These are phyloP conservation scores for Leccinellum albellum DNA, from an alignment of 768 basidiomycete genomes.

Conservation along the genomic window DNA sequence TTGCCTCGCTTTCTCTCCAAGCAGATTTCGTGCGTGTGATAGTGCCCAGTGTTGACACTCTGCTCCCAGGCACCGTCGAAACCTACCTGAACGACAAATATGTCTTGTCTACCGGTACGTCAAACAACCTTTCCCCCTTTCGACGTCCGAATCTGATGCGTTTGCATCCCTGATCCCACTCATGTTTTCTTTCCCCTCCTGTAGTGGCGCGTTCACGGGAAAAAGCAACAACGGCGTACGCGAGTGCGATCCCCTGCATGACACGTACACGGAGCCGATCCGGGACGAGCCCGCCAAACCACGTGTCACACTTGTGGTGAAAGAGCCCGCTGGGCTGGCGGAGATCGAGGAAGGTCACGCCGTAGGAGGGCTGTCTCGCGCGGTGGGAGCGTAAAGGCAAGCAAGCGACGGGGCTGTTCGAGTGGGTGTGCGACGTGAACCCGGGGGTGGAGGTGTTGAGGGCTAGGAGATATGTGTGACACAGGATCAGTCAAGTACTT, in stretches of 20 bases:
- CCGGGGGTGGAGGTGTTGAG: too few relatives aligned
- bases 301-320: constrained; percentile 24
- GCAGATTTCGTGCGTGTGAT: too few relatives aligned
- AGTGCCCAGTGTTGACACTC: too few relatives aligned
- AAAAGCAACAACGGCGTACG: constrained; percentile 16
- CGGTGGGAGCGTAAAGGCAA: constrained; percentile 20
- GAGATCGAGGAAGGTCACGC: constrained; percentile 13
- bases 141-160: neutral
- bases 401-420: constrained; percentile 26
- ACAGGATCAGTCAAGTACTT: too few relatives aligned
- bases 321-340: constrained; percentile 24
- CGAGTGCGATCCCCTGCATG: too few relatives aligned
- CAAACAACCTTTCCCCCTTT: neutral
- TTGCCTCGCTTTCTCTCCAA: too few relatives aligned
- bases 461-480: too few relatives aligned
- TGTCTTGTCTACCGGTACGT: constrained; percentile 22
- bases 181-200: neutral
- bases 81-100: constrained; percentile 24
- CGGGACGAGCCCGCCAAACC: constrained; percentile 18
- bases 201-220: neutral
- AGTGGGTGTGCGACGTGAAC: constrained; percentile 17
- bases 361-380: constrained; percentile 9
- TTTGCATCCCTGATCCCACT: neutral
- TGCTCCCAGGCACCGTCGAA: constrained; percentile 28
- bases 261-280: constrained; percentile 6